Base-by-base conservation (phyloP, 352 stramenopile genomes). In the Peronospora farinosa region DNA sequence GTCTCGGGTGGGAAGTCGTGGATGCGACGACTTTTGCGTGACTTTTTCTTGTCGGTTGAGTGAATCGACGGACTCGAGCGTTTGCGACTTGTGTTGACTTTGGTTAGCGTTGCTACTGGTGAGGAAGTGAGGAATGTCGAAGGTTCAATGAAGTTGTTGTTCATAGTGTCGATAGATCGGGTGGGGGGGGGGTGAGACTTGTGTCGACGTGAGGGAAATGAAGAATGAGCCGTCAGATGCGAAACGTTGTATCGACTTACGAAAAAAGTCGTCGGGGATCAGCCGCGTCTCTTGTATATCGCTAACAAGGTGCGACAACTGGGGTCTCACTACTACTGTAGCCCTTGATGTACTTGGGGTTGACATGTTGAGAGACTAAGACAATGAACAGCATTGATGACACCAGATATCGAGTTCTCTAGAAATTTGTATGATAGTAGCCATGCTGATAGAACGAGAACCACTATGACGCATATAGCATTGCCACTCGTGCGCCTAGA, bases 361-460 rank as follows among this genome's bases (percentile, higher is more conserved):
- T 30, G 28, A 40, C 42, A 38, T 28, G 31, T 38, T 38, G 46
- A 53, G 46, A 59, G 47, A 59, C 19, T 47, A 35, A 25, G 23
- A 33, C 44, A 19, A 65, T 69, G 57, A 69, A 66, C 56, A 36
- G 12, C 54, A 65, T 56, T 66, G 62, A 70, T 70, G 62, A 61
- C 62, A 54, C 62, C 46, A 70, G 62, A 61, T 56, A 48, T 48
- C 1, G 13, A n/a, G 9, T 42, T 15, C 2, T 25, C 31, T 43
- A 13, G 10, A 16, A 12, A 38, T 12, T 13, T 21, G 41, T 40
- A 47, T 51, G 27, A 55, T 39, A 50, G 39, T 43, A 8, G 37
- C 10, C 37, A 15, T 10, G 25, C 50, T 54, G 38, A 60, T 57
- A 41, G 42, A 3, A 13, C 27, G 16, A 11, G 32, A 41, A n/a